These are phyloP conservation scores for Aspergillus ostianus DNA, from an alignment of 495 filamentous ascomycete genomes.

Conservation along the genomic window DNA sequence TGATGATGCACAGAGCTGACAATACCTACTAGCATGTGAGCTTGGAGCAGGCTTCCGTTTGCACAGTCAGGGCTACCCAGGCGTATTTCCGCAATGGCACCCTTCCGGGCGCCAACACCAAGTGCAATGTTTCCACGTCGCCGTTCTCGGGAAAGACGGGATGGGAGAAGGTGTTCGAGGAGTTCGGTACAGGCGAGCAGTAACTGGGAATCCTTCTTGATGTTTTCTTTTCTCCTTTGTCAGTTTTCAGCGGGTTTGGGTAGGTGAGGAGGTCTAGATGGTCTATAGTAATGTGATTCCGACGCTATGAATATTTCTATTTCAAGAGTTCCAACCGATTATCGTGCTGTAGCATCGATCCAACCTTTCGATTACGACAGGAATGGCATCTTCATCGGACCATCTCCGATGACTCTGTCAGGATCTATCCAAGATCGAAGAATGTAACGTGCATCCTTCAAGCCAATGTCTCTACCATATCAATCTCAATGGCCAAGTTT, in stretches of 20 bases:
- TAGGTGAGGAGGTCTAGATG: no score
- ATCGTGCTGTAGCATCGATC: no score
- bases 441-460: not conserved
- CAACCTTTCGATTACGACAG: no score
- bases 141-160: slow-evolving; percentile 23
- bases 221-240: no score
- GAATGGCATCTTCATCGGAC: not conserved
- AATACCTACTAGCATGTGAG: slow-evolving; percentile 43
- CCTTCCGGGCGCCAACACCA: slow-evolving; percentile 38
- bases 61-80: slow-evolving; percentile 41
- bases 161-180: not conserved
- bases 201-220: not conserved
- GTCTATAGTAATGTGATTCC: no score
- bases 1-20: not conserved
- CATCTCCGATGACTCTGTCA: not conserved
- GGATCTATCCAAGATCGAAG: not conserved
- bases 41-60: slow-evolving; percentile 46
- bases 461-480: not conserved
- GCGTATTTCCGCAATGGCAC: slow-evolving; percentile 49
- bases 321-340: no score
- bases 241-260: no score
- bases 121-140: slow-evolving; percentile 41
- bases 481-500: not conserved
- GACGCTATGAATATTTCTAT: no score
- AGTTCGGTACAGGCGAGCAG: not conserved